Conservation (phyloP, 768 basidiomycete species). For the Rubroboletus pulcherrimus region DNA sequence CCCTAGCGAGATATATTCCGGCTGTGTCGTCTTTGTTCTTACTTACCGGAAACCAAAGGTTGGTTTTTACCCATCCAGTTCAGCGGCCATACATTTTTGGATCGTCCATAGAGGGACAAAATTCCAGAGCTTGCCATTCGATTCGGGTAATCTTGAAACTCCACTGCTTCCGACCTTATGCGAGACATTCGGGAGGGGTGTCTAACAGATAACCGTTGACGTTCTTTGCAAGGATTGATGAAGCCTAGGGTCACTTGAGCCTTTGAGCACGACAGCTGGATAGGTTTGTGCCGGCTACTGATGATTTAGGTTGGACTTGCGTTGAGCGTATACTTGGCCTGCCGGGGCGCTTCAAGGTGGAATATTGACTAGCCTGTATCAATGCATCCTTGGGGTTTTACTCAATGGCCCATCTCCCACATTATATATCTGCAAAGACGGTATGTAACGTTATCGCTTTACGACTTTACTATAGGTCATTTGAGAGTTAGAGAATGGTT, state of each 20-base stretch:
- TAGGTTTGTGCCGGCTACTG: neutral
- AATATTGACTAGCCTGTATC: neutral
- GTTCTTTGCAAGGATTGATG: neutral
- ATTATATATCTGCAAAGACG: neutral
- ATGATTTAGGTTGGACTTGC: neutral
- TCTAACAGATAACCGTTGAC: neutral
- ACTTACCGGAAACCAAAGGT: neutral
- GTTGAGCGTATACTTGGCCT: neutral
- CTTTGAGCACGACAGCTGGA: neutral
- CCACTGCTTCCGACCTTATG: neutral
- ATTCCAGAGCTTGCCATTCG: neutral
- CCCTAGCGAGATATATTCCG: neutral
- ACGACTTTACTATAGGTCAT: too few relatives aligned
- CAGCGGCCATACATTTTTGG: neutral
- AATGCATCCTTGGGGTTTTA: too few relatives aligned
- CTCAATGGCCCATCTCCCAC: neutral
- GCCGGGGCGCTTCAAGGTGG: neutral
- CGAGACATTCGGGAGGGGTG: neutral
- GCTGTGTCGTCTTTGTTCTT: neutral
- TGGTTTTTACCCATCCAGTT: neutral
- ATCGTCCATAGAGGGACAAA: neutral
- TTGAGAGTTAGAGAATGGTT: too few relatives aligned
- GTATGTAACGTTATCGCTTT: too few relatives aligned
- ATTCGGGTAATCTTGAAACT: neutral
- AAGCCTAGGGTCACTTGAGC: neutral